A percentile compares a stretch with the other conserved stretches of the same genome.
phyloP scores from a whole-genome alignment of 2,329 filamentous ascomycete species.

The Venturia nashicola region DNA sequence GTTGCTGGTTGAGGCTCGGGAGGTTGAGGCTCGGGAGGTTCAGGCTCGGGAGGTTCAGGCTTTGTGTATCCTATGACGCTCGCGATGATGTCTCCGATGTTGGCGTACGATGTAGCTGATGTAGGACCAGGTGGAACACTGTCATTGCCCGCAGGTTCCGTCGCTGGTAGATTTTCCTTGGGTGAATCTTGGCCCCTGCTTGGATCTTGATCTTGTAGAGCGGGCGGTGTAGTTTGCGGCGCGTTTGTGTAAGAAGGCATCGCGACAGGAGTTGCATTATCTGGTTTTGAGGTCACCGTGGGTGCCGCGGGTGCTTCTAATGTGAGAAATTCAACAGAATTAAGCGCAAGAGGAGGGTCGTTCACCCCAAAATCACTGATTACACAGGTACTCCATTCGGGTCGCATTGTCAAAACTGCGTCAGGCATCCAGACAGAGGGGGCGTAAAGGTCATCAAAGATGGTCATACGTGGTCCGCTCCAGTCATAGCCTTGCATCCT shows the following conservation, averaged over 20 bases:
- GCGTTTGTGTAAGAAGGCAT: background rate
- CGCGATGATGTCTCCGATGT: background rate
- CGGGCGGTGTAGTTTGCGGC: background rate
- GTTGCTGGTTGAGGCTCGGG: background rate
- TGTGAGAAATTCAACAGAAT: background rate
- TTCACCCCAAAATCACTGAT: background rate
- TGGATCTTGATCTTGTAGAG: background rate
- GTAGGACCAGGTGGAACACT: background rate
- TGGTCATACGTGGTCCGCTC: background rate
- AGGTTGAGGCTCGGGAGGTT: background rate
- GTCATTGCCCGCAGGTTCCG: background rate
- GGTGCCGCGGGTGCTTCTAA: background rate
- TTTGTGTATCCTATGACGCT: background rate
- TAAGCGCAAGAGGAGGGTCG: background rate
- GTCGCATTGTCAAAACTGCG: background rate
- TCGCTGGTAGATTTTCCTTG: background rate
- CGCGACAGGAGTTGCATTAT: background rate
- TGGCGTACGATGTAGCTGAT: background rate
- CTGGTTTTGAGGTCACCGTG: background rate
- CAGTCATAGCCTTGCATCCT: background rate
- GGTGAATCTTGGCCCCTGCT: background rate
- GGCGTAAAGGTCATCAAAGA: background rate
- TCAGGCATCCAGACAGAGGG: slow-evolving; percentile 2
- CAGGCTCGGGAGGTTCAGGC: background rate
- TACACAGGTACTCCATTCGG: background rate